Percentiles rank a stretch among this genome's conserved stretches.
phyloP scores from a whole-genome alignment of 768 basidiomycete genomes.

The Lactarius vividus region DNA sequence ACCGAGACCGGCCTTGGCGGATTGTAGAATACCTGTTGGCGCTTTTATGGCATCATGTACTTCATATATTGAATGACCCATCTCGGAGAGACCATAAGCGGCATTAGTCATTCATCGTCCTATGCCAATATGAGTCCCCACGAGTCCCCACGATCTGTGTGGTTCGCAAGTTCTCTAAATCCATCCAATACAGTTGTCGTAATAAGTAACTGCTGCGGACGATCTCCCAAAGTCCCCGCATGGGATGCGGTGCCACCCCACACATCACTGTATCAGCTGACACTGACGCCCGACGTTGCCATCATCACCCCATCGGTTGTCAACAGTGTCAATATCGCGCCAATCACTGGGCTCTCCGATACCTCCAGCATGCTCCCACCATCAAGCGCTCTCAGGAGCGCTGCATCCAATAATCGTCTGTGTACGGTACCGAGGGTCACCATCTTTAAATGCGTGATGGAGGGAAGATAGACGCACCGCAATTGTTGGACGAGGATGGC shows the following conservation, averaged over 20 bases:
- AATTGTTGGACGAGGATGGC: conserved; percentile 87
- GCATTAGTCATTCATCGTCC: not conserved
- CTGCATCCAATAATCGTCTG: conserved; percentile 67
- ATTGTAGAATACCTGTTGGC: not conserved
- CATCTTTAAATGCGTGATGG: not conserved
- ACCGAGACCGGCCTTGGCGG: not conserved
- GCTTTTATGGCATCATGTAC: not conserved
- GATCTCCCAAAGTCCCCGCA: not conserved
- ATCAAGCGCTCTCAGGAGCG: conserved; percentile 63
- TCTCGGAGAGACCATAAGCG: not conserved
- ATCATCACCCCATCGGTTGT: conserved; percentile 36
- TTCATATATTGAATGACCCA: too few relatives aligned
- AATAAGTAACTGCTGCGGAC: not conserved
- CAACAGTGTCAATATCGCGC: conserved; percentile 43
- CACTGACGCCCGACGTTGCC: not conserved
- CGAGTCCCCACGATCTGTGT: too few relatives aligned
- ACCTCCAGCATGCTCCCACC: conserved; percentile 49
- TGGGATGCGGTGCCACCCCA: not conserved
- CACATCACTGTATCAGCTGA: not conserved
- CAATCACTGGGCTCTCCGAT: conserved; percentile 51
- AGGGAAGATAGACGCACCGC: conserved; percentile 45
- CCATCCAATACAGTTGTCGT: not conserved
- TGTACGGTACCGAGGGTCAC: not conserved
- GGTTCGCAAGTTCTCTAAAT: too few relatives aligned
- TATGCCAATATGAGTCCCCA: too few relatives aligned